Evolutionary conservation across 2,329 filamentous ascomycete genomes (phyloP).

Genomic region (Neofusicoccum sp.): DNA sequence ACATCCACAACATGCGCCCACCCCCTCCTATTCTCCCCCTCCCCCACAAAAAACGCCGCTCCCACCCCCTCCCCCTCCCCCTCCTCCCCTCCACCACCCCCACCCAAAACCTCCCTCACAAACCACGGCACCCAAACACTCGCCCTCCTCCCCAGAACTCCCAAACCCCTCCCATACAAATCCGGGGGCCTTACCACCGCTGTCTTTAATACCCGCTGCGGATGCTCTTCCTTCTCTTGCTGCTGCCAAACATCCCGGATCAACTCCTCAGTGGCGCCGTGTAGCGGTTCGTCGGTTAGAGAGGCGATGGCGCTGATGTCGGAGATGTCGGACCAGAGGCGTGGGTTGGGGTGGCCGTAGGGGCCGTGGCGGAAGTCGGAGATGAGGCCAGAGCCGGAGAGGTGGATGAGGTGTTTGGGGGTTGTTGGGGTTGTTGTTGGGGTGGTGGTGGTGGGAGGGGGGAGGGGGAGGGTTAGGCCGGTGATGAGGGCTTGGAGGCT

Average conservation of each 20-base stretch:
- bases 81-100: not conserved
- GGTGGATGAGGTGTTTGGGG: conserved; percentile 56
- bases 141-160: conserved; percentile 53
- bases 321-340: conserved; percentile 62
- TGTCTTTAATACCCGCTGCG: conserved; percentile 23
- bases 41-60: conserved; percentile 52
- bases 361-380: conserved; percentile 26
- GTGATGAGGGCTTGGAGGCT: conserved; percentile 49
- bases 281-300: conserved; percentile 60
- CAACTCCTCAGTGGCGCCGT: conserved; percentile 70
- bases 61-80: conserved; percentile 33
- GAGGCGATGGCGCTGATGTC: conserved; percentile 58
- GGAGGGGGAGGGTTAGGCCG: conserved; percentile 34
- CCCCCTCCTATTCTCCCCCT: conserved; percentile 61
- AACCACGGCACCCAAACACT: conserved; percentile 57
- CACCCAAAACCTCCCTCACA: conserved; percentile 53
- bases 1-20: conserved; percentile 64
- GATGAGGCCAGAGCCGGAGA: conserved; percentile 58
- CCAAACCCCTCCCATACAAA: conserved; percentile 64
- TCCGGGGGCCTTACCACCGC: conserved; percentile 65
- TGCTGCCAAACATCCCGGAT: conserved; percentile 51
- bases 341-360: conserved; percentile 51
- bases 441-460: conserved; percentile 40
- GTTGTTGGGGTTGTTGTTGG: conserved; percentile 49
- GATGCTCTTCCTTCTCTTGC: not conserved